These are phyloP conservation scores for Nemania serpens DNA, from an alignment of 2,329 filamentous ascomycete genomes.

Conservation along the genomic window DNA sequence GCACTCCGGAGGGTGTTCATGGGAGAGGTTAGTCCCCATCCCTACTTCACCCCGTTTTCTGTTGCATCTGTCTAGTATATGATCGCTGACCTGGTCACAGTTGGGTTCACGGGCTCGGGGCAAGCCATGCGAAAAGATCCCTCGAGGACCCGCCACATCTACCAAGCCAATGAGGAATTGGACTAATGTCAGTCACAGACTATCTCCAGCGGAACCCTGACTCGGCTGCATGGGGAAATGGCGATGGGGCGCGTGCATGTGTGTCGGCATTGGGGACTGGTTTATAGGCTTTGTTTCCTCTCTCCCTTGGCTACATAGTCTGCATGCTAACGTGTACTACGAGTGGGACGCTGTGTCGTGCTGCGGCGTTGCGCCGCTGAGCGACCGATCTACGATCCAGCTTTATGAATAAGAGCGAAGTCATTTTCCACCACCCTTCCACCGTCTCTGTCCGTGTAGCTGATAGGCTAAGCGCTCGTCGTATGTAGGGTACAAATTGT, in stretches of 20 bases:
- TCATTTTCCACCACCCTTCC: constrained; percentile 16
- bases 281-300: constrained; percentile 42
- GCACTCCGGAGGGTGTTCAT: constrained; percentile 83
- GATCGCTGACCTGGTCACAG: constrained; percentile 54
- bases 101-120: constrained; percentile 94
- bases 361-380: constrained; percentile 6
- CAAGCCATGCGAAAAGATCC: constrained; percentile 95
- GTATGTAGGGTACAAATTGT: constrained; percentile 14
- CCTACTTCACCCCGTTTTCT: not conserved
- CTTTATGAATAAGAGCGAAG: constrained; percentile 21
- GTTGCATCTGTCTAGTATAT: not conserved
- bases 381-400: constrained; percentile 13
- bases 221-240: constrained; percentile 17
- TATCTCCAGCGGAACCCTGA: constrained; percentile 19
- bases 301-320: constrained; percentile 37
- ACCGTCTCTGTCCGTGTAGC: not conserved
- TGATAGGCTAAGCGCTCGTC: constrained; percentile 26
- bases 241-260: not conserved
- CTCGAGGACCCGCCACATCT: constrained; percentile 80
- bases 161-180: constrained; percentile 76
- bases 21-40: constrained; percentile 72
- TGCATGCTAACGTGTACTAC: constrained; percentile 42
- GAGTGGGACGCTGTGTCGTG: constrained; percentile 28
- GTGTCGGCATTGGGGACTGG: constrained; percentile 21
- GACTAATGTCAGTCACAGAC: constrained; percentile 56